Evolutionary conservation across 192 early-diverging fungal species (phyloP), one percentile per base, ranked within the genome.

Genomic region (Physocladia obscura): DNA sequence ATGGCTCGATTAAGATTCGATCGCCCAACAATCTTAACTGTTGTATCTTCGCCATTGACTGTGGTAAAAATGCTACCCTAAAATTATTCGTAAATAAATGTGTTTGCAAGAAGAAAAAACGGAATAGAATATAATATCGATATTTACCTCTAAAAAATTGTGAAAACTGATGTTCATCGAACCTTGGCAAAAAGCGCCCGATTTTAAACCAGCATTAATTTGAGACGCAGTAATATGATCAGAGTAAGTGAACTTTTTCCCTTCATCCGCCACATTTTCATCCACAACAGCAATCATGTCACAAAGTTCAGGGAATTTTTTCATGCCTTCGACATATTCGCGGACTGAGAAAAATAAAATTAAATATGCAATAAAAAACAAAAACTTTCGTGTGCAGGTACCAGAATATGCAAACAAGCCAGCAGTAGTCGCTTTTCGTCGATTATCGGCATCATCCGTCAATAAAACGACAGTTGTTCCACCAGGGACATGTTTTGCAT

Each of bases 381-480:
- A 19, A 76, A 13, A 29, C 67, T n/a, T 56, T 31, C 29, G 68
- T 19, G 55, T 50, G 8, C 3, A 50, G 49, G 56, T 69, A 89
- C 88, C 87, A 32, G 90, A 89, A 37, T 82, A 81, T 0, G 89
- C 86, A n/a, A 81, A 70, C 11, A 99, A 71, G 0, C 85, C 85
- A 34, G 88, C 86, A 1, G 76, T 80, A 2, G 24, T 63, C 1
- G 92, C 92, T 70, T 89, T 89, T 36, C 85, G 70, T 47, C 91
- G 77, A 74, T 95, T 99, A 29, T 83, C 93, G n/a, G 81, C 83
- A 74, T 99, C 97, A 76, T 99, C 94, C 1, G 92, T 91, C 57
- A 98, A 76, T 26, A 96, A 75, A 0, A 93, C 85, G 1, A 82
- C 75, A 29, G 89, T 57, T 2, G 67, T 30, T 0, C 58, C 38